Base-by-base conservation (phyloP, 371 early-diverging fungal genomes). In the Lichtheimia ramosa region DNA sequence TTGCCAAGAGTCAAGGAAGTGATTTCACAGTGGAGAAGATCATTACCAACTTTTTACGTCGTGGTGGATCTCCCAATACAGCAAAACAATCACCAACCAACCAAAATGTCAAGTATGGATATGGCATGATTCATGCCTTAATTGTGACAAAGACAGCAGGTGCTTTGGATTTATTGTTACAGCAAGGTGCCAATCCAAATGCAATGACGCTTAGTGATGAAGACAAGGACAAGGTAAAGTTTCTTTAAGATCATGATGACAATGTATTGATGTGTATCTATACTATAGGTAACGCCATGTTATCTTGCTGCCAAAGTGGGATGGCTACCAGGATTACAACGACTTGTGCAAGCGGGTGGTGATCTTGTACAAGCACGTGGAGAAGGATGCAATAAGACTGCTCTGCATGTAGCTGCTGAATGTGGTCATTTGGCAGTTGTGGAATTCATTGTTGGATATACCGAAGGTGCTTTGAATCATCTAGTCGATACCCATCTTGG, bases 181-280 rank as follows among this genome's bases (percentile, higher is more conserved):
- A 79, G 43, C 71, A 75, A 61, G 79, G 79, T 43, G 79, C 79
- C 5, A 79, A 79, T 63, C 73, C 76, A 5, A 72, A 79, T 62
- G 71, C 58, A 3, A 61, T 61, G 46, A 74, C 68, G 3, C 55
- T 79, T 12, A 58, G 73, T 62, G 66, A 66, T 20, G 15, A 57
- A 4, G 73, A 74, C 3, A 74, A 74, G 40, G 79, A 79, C 41
- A 76, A 74, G 61, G 76, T 75, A 65, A 55, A 14, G 23, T 2
- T 50, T 21, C 4, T 23, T 21, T 50, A 16, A 1, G 5, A 46
- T 46, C 4, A 7, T 2, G 20, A 46, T 15, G 10, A 28, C 15
- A 5, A 46, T 46, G 15, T 46, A 46, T 21, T 46, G 0, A 46
- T 10, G 16, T 46, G 5, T 21, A 2, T 7, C 3, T 14, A 6